These are phyloP conservation scores for Nigrospora oryzae DNA, from an alignment of 2,329 filamentous ascomycete species.

Conservation along the genomic window DNA sequence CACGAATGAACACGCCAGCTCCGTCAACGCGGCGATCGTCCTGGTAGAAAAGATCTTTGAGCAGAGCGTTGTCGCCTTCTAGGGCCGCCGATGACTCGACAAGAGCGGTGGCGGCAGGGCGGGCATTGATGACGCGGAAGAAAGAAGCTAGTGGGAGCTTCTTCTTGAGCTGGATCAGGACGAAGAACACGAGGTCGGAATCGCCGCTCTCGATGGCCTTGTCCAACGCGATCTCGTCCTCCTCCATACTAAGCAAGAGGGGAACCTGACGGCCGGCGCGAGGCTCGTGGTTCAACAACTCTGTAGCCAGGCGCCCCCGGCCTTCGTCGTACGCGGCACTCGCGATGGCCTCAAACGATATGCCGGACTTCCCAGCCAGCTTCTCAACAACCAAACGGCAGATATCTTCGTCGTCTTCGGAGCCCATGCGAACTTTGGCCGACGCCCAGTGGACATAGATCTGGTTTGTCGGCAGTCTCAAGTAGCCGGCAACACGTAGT, in stretches of 20 bases:
- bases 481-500: slow-evolving; percentile 77
- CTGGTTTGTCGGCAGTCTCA: slow-evolving; percentile 75
- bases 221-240: slow-evolving; percentile 89
- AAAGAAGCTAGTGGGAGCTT: slow-evolving; percentile 86
- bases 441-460: slow-evolving; percentile 98
- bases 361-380: slow-evolving; percentile 78
- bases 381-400: slow-evolving; percentile 81
- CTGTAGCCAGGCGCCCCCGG: slow-evolving; percentile 76
- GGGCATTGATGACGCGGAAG: slow-evolving; percentile 81
- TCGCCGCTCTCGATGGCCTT: slow-evolving; percentile 96
- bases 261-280: slow-evolving; percentile 94
- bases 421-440: slow-evolving; percentile 79
- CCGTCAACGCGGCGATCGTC: slow-evolving; percentile 87
- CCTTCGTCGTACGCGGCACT: slow-evolving; percentile 92
- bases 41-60: slow-evolving; percentile 97
- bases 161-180: slow-evolving; percentile 79
- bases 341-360: slow-evolving; percentile 93
- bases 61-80: slow-evolving; percentile 65
- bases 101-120: slow-evolving; percentile 78
- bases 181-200: slow-evolving; percentile 84
- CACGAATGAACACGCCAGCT: slow-evolving; percentile 75
- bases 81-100: slow-evolving; percentile 73
- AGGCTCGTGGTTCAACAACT: slow-evolving; percentile 87
- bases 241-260: slow-evolving; percentile 86
- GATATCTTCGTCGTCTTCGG: slow-evolving; percentile 80